Evolutionary conservation across 2,329 filamentous ascomycete genomes (phyloP).

Genomic region (Neofusicoccum ribis): DNA sequence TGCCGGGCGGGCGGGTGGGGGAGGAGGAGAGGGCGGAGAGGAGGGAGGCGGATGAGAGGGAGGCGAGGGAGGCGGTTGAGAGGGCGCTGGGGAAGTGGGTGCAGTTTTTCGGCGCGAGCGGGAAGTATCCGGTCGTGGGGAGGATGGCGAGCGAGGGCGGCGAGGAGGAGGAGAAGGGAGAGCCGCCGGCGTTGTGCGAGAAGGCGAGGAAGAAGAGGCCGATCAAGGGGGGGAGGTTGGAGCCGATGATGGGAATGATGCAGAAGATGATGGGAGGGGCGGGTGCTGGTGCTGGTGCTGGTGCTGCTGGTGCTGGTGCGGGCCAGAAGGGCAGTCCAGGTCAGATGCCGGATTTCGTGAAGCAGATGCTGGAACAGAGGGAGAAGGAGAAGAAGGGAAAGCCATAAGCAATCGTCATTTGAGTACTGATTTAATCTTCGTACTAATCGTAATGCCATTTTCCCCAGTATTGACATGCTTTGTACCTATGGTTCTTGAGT

Average conservation of each 20-base stretch:
- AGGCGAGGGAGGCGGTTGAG: constrained; percentile 15
- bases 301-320: neutral
- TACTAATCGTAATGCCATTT: neutral
- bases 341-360: neutral
- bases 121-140: constrained; percentile 29
- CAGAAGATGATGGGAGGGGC: neutral
- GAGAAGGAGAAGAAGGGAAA: constrained; percentile 6
- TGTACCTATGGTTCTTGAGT: neutral
- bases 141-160: constrained; percentile 23
- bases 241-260: constrained; percentile 16
- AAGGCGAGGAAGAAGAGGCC: constrained; percentile 32
- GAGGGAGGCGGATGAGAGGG: constrained; percentile 24
- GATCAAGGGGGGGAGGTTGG: constrained; percentile 31
- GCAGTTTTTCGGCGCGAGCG: constrained; percentile 26
- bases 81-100: constrained; percentile 3
- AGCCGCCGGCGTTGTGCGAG: constrained; percentile 23
- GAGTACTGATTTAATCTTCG: neutral
- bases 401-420: neutral
- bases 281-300: neutral
- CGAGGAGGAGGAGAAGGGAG: constrained; percentile 21
- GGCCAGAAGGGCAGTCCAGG: neutral
- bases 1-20: constrained; percentile 22
- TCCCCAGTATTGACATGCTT: neutral
- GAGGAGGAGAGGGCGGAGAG: constrained; percentile 24
- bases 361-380: neutral